A percentile compares a stretch with the other conserved stretches of the same genome.
phyloP scores from a whole-genome alignment of 1,284 basidiomycete species.

The Farysia itapuensis region DNA sequence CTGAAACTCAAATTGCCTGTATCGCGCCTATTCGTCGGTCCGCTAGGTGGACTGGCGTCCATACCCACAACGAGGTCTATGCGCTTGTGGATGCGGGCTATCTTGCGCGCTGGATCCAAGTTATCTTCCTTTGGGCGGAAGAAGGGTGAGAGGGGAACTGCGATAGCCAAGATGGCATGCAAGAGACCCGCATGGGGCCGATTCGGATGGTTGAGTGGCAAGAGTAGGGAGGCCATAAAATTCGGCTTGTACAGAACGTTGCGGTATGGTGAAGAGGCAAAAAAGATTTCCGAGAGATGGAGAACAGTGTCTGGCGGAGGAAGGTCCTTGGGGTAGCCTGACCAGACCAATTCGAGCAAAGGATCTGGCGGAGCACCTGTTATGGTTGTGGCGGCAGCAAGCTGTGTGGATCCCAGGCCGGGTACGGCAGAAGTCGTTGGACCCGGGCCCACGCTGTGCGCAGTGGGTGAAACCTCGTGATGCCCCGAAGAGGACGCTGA shows the following conservation, averaged over 20 bases:
- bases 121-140: constrained; percentile 1
- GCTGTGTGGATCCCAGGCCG: neutral
- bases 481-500: neutral
- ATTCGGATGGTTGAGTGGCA: constrained; percentile 7
- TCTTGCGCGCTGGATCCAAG: neutral
- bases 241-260: constrained; percentile 7
- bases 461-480: neutral
- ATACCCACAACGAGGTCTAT: neutral
- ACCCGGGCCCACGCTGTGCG: neutral
- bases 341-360: constrained; percentile 13
- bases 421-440: neutral
- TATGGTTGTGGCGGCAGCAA: neutral
- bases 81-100: constrained; percentile 1
- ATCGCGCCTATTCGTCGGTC: neutral
- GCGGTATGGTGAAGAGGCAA: constrained; percentile 7
- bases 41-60: neutral
- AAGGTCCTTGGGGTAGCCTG: constrained; percentile 13
- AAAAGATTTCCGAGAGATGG: constrained; percentile 20
- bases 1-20: constrained; percentile 4
- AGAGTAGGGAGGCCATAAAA: constrained; percentile 8
- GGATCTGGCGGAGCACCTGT: constrained; percentile 6
- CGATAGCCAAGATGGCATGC: constrained; percentile 13
- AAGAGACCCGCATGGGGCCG: constrained; percentile 8
- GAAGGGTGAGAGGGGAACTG: constrained; percentile 9
- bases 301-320: constrained; percentile 16